Evolutionary conservation across 805 yeast species (phyloP), one percentile per base, ranked within the genome.

Genomic region (Cyberlindnera euphorbiiphila): DNA sequence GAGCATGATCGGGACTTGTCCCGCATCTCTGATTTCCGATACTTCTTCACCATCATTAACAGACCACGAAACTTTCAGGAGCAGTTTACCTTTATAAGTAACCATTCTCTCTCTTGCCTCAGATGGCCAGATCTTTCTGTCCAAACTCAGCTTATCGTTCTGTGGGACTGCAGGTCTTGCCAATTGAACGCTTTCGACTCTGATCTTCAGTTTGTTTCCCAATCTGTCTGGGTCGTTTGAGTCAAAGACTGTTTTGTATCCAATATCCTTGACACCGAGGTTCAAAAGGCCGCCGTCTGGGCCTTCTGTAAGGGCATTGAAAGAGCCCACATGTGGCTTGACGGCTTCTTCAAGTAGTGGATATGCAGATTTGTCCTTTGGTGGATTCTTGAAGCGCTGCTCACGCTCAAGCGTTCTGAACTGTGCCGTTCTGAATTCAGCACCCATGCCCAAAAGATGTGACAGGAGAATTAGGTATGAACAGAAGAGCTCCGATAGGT

Each of bases 271-370:
- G 32, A 83, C 94, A 2, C 85, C 97, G 35, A 82, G 66, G 59
- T 89, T 87, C 43, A 93, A 69, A 18, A 93, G 62, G 6, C 96
- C 96, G 32, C 91, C 95, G 29, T 71, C 79, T 17, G 85, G 78
- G 29, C 95, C 96, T 41, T 85, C 95, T 17, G 95, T 85, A 40
- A 93, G 69, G 5, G 97, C 97, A 69, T 93, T 84, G 71, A 93
- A 93, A 2, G 98, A 91, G 8, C 95, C 97, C 39, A 93, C 76
- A 60, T 93, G 98, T 5, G 98, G 98, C 40, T 78, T 78, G 27
- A 93, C 93, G 12, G 98, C 98, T 46, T 87, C 95, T 41, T 75
- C 74, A 25, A 93, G 71, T 27, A 88, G 64, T 12, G 96, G 96
- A 54, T 67, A 91, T 7, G 85, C 85, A 21, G 86, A 71, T 59